Conservation (phyloP, 116 monocot species). For the Papilionanthe hybrid region DNA sequence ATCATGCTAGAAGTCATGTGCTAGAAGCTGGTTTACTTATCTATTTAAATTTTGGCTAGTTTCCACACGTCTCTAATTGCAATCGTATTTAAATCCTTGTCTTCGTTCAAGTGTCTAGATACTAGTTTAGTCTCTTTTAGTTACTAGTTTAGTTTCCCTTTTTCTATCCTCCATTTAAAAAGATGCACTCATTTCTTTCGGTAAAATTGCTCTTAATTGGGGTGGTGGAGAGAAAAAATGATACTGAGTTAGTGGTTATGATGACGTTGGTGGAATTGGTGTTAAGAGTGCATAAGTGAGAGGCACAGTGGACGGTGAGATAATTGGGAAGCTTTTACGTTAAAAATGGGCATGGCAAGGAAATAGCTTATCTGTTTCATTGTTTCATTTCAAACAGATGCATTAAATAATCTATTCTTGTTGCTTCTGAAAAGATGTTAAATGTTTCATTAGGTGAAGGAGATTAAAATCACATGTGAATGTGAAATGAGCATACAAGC, state of each 20-base stretch:
- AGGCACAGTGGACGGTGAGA: not conserved
- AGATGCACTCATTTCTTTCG: not conserved
- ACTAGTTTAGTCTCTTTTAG: not conserved
- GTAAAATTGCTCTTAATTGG: not conserved
- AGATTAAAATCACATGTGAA: not conserved
- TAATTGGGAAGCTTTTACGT: not conserved
- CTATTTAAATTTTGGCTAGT: too few species aligned
- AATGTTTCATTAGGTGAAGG: not conserved
- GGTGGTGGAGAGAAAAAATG: not conserved
- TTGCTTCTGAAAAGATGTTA: not conserved
- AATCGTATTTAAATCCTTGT: not conserved
- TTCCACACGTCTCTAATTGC: too few species aligned
- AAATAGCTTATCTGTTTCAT: not conserved
- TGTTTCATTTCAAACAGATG: too few species aligned
- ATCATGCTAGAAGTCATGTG: too few species aligned
- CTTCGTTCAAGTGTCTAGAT: not conserved
- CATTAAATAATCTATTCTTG: not conserved
- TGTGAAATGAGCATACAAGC: not conserved
- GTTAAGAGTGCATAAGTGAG: not conserved
- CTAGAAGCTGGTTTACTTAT: too few species aligned
- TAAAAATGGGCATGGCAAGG: not conserved
- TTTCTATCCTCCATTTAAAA: not conserved
- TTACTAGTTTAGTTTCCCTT: not conserved
- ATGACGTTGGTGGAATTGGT: not conserved
- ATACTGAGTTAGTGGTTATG: not conserved